phyloP scores from a whole-genome alignment of 2,329 filamentous ascomycete species.

The Aspergillus brasiliensis region DNA sequence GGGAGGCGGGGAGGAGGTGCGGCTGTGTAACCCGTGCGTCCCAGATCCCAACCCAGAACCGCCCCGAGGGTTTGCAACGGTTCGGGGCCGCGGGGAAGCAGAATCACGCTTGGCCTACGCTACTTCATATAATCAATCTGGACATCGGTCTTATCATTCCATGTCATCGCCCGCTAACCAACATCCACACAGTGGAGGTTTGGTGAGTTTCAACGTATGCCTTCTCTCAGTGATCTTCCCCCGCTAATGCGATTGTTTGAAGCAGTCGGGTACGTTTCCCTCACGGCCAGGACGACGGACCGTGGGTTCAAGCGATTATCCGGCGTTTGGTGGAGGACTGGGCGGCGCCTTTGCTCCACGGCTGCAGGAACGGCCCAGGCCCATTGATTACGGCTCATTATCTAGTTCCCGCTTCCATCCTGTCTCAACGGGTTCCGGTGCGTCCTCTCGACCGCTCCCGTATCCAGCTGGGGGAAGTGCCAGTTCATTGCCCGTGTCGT shows the following conservation, averaged over 20 bases:
- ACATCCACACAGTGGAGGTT: slow-evolving; percentile 9
- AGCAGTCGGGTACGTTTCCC: slow-evolving; percentile 16
- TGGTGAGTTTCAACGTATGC: slow-evolving; percentile 15
- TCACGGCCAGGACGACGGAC: slow-evolving; percentile 28
- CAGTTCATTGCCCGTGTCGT: slow-evolving; percentile 10
- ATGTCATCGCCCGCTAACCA: slow-evolving; percentile 21
- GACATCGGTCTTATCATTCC: slow-evolving; percentile 32
- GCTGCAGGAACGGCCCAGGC: slow-evolving; percentile 20
- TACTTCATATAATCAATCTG: slow-evolving; percentile 19
- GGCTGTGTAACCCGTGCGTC: slow-evolving; percentile 72
- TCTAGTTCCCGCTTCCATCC: slow-evolving; percentile 13
- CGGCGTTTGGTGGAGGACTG: slow-evolving; percentile 17
- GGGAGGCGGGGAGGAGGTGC: slow-evolving; percentile 67
- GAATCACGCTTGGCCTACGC: slow-evolving; percentile 10
- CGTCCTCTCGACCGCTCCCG: slow-evolving; percentile 14
- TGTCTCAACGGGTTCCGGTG: slow-evolving; percentile 1
- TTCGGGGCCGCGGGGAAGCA: slow-evolving; percentile 23
- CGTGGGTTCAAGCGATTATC: slow-evolving; percentile 28
- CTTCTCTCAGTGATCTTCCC: not conserved
- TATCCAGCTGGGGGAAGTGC: slow-evolving; percentile 6
- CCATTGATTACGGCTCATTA: slow-evolving; percentile 19
- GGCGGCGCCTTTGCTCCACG: slow-evolving; percentile 17
- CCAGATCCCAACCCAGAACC: slow-evolving; percentile 67
- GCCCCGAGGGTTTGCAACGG: slow-evolving; percentile 41
- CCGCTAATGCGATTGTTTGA: slow-evolving; percentile 6